Percentiles rank a stretch among this genome's conserved stretches.
Evolutionary conservation across 169 alveolate genomes (phyloP).

Genomic region (Perkinsus olseni): DNA sequence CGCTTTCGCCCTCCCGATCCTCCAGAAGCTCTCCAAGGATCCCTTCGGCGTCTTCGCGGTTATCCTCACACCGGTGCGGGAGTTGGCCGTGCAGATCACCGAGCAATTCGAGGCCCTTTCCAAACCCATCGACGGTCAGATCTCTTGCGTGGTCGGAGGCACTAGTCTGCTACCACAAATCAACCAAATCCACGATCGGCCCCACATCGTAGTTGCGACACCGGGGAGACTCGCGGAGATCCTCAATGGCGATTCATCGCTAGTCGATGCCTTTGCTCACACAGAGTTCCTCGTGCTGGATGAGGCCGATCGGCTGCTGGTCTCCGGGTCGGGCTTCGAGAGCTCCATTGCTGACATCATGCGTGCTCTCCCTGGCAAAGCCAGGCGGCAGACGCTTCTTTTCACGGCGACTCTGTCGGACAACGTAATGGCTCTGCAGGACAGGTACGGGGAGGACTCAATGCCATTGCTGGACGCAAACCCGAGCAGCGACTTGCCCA

Average conservation of each 20-base stretch:
- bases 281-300: constrained; percentile 84
- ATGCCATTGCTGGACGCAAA: constrained; percentile 73
- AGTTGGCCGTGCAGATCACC: constrained; percentile 87
- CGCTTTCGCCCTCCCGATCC: constrained; percentile 88
- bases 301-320: constrained; percentile 92
- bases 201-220: constrained; percentile 91
- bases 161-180: constrained; percentile 70
- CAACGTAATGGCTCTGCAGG: constrained; percentile 67
- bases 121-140: constrained; percentile 64
- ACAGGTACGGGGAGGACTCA: constrained; percentile 59
- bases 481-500: constrained; percentile 55
- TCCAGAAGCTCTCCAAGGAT: constrained; percentile 81
- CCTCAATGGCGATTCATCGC: constrained; percentile 41
- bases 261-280: constrained; percentile 49
- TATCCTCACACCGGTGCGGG: constrained; percentile 94
- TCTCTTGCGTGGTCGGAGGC: constrained; percentile 83
- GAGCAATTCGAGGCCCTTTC: constrained; percentile 87
- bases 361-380: constrained; percentile 54
- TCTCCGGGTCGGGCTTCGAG: constrained; percentile 53
- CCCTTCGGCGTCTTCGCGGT: constrained; percentile 89
- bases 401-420: constrained; percentile 95
- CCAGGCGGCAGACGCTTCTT: constrained; percentile 78
- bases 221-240: constrained; percentile 90
- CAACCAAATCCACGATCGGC: constrained; percentile 58
- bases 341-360: constrained; percentile 52